phyloP scores from a whole-genome alignment of 176 grass and related monocot genomes.

The Guadua angustifolia region DNA sequence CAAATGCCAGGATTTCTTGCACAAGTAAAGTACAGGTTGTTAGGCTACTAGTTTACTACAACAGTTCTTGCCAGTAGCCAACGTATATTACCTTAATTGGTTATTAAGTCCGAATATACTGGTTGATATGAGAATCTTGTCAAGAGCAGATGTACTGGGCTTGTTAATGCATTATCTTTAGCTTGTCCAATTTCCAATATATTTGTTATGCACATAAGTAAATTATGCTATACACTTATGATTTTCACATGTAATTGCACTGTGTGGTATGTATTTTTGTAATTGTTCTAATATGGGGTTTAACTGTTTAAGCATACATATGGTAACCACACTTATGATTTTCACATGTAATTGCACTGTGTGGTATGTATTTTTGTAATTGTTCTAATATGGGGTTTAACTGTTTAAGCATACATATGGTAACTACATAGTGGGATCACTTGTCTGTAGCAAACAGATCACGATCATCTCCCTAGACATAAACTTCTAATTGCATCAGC shows the following conservation, averaged over 20 bases:
- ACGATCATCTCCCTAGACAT: not conserved
- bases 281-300: not conserved
- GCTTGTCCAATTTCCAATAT: constrained; percentile 23
- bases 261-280: constrained; percentile 5
- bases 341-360: not conserved
- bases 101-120: constrained; percentile 2
- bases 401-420: constrained; percentile 20
- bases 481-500: not conserved
- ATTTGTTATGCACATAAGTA: not conserved
- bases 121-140: constrained; percentile 12
- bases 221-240: not conserved
- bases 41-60: constrained; percentile 2
- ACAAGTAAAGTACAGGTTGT: not conserved
- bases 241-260: constrained; percentile 7
- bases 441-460: constrained; percentile 21
- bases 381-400: not conserved
- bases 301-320: constrained; percentile 13
- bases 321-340: constrained; percentile 18
- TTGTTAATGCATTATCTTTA: constrained; percentile 34
- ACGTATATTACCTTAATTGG: constrained; percentile 2
- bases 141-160: not conserved
- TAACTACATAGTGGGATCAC: not conserved
- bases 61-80: constrained; percentile 12
- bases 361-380: constrained; percentile 1
- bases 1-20: not conserved